These are phyloP conservation scores for Capronia americana DNA, from an alignment of 2,329 filamentous ascomycete species.

Conservation along the genomic window DNA sequence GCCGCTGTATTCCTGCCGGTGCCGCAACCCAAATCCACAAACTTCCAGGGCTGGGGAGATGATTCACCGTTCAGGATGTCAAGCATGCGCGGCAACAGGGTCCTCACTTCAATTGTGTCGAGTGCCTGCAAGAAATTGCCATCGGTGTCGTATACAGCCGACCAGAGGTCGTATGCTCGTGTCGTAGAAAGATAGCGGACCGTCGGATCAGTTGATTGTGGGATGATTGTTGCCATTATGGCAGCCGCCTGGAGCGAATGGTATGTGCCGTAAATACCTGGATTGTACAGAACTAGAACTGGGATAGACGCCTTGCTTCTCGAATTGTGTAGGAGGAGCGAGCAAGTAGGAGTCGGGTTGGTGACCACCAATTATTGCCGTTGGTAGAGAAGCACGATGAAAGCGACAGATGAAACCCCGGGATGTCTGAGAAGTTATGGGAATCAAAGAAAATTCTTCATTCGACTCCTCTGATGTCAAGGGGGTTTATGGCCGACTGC, in stretches of 20 bases:
- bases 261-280: neutral
- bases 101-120: slow-evolving; percentile 63
- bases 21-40: slow-evolving; percentile 70
- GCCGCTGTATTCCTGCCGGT: slow-evolving; percentile 68
- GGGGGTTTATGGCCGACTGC: neutral
- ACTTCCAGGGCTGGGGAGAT: slow-evolving; percentile 41
- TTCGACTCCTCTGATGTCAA: neutral
- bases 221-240: slow-evolving; percentile 27
- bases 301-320: neutral
- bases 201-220: slow-evolving; percentile 26
- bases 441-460: neutral
- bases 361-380: neutral
- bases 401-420: neutral
- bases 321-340: neutral
- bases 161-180: slow-evolving; percentile 59
- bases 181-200: slow-evolving; percentile 48
- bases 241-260: neutral
- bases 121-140: slow-evolving; percentile 71
- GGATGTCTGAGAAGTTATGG: neutral
- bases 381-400: neutral
- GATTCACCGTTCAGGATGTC: slow-evolving; percentile 38
- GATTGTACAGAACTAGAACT: neutral
- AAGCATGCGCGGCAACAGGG: slow-evolving; percentile 59
- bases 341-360: neutral
- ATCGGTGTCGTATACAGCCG: slow-evolving; percentile 67